Base-by-base conservation (phyloP, 2,329 filamentous ascomycete genomes). In the Bipolaris sorokiniana region DNA sequence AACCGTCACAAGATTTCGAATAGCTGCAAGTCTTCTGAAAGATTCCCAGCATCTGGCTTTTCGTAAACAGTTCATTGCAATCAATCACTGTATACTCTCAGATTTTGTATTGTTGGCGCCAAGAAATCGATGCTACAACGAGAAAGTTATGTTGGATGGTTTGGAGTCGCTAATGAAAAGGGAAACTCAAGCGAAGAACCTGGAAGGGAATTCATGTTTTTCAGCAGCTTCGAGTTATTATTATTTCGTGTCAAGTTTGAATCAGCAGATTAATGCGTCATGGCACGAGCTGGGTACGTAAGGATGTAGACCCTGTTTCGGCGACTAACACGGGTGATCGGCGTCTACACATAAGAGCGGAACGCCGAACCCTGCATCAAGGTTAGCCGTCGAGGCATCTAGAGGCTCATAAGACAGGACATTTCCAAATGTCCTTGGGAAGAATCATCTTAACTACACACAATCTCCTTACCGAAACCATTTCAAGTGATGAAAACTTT, bases 1-100 rank as follows among this genome's bases (percentile, higher is more conserved):
- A 37, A 71, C 66, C 2, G 69, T 72, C 31, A 70, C 71, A 36
- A 72, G 48, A 38, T 34, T 38, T 9, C 55, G 58, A 26, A 44
- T 47, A 6, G 46, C 15, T 26, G 22, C 11, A 10, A 3, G 22
- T n/a, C 9, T 9, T n/a, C 13, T 10, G 13, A 22, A 5, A 26
- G 13, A 3, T 5, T n/a, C 15, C 9, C 22, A 23, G 3, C 22
- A 1, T 26, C 40, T 9, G 13, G 2, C 9, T 26, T 16, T 22
- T 15, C 10, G 40, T n/a, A 42, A 42, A 26, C 13, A 15, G 1
- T 42, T 15, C 40, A 42, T 42, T 15, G 15, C 7, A 15, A 23
- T 42, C 22, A 5, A n/a, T 9, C 6, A 26, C 16, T 22, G 34
- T 7, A 15, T 9, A n/a, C 7, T 36, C 16, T 16, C 7, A 36